phyloP scores from a whole-genome alignment of 495 filamentous ascomycete genomes.

The Xylaria grammica region DNA sequence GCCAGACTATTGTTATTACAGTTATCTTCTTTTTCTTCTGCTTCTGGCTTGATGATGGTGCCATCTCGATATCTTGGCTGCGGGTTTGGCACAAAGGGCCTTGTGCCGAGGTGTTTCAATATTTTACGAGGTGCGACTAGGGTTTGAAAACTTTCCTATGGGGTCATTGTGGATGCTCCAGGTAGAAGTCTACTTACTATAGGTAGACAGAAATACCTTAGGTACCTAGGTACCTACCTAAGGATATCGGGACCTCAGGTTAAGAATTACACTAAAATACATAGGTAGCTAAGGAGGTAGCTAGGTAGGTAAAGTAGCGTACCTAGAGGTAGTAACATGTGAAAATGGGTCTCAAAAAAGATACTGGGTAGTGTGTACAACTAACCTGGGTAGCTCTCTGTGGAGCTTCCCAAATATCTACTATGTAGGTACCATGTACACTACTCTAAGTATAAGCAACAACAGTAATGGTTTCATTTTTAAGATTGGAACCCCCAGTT shows the following conservation, averaged over 20 bases:
- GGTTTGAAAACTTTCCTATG: slow-evolving; percentile 3
- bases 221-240: too few relatives aligned
- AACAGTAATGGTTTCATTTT: too few relatives aligned
- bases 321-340: slow-evolving; percentile 7
- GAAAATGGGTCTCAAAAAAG: slow-evolving; percentile 12
- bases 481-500: too few relatives aligned
- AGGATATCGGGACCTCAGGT: too few relatives aligned
- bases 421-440: too few relatives aligned
- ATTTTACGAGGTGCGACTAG: background rate
- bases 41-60: background rate
- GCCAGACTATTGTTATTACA: background rate
- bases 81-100: background rate
- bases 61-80: background rate
- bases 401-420: too few relatives aligned
- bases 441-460: too few relatives aligned
- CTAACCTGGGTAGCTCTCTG: background rate
- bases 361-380: background rate
- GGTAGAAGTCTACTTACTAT: slow-evolving; percentile 2
- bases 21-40: background rate
- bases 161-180: background rate
- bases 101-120: slow-evolving; percentile 5
- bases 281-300: background rate
- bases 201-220: background rate
- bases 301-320: too few relatives aligned
- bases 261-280: too few relatives aligned